Evolutionary conservation across 129 eudicot genomes (phyloP).

Genomic region (Saposhnikovia divaricata): DNA sequence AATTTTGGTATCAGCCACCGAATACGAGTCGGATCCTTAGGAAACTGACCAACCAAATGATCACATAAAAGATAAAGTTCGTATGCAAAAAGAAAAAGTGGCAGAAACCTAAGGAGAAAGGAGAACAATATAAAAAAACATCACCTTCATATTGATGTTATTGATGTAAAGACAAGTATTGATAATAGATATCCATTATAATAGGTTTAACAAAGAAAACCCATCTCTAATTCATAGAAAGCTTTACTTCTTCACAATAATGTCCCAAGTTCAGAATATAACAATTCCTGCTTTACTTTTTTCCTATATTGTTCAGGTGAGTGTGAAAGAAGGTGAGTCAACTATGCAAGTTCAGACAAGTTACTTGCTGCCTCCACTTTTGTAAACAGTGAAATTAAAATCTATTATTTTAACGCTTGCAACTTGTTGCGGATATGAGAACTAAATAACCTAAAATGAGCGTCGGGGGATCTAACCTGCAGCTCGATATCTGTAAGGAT

Average conservation of each 20-base stretch:
- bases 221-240: too few species aligned
- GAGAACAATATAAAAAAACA: neutral
- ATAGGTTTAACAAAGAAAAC: neutral
- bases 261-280: neutral
- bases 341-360: neutral
- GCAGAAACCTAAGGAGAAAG: neutral
- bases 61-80: neutral
- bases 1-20: neutral
- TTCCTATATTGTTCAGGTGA: neutral
- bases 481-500: slow-evolving; percentile 95
- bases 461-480: slow-evolving; percentile 58
- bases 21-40: neutral
- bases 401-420: neutral
- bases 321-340: neutral
- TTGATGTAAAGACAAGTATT: neutral
- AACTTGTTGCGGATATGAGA: neutral
- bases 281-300: neutral
- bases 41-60: neutral
- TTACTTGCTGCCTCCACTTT: neutral
- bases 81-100: too few species aligned
- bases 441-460: neutral
- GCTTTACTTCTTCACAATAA: too few species aligned
- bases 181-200: too few species aligned
- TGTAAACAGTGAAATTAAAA: neutral
- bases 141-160: neutral